These are phyloP conservation scores for Apiospora arundinis DNA, from an alignment of 2,329 filamentous ascomycete species.

Conservation along the genomic window DNA sequence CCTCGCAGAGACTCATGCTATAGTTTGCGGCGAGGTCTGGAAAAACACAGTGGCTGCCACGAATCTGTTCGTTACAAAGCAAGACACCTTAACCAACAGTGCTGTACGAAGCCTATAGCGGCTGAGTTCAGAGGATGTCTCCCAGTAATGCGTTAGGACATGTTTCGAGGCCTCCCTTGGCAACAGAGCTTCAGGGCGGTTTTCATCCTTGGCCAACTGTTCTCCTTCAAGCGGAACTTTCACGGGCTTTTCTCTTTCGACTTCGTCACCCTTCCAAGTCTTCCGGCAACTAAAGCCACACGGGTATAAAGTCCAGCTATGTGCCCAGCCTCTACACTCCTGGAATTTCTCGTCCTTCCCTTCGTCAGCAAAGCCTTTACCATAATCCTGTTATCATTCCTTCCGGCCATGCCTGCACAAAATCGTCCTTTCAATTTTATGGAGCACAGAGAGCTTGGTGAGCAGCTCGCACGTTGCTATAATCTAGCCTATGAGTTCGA, in stretches of 20 bases:
- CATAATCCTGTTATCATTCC: background rate
- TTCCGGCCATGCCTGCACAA: background rate
- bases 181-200: background rate
- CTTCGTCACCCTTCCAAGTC: no score
- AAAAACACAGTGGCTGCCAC: no score
- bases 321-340: background rate
- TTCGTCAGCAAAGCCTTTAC: background rate
- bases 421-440: background rate
- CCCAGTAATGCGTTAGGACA: no score
- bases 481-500: background rate
- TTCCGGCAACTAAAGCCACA: no score
- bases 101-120: no score
- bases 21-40: no score
- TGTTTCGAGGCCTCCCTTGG: no score
- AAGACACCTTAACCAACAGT: no score
- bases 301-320: background rate
- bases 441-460: background rate
- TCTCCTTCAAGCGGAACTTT: background rate
- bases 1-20: no score
- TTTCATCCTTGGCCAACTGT: background rate
- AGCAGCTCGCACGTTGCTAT: background rate
- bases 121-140: no score
- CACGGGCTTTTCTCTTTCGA: background rate
- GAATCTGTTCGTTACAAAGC: no score
- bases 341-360: background rate